Evolutionary conservation across 805 yeast genomes (phyloP), one percentile per base, ranked within the genome.

Genomic region (Candida ponderosae): DNA sequence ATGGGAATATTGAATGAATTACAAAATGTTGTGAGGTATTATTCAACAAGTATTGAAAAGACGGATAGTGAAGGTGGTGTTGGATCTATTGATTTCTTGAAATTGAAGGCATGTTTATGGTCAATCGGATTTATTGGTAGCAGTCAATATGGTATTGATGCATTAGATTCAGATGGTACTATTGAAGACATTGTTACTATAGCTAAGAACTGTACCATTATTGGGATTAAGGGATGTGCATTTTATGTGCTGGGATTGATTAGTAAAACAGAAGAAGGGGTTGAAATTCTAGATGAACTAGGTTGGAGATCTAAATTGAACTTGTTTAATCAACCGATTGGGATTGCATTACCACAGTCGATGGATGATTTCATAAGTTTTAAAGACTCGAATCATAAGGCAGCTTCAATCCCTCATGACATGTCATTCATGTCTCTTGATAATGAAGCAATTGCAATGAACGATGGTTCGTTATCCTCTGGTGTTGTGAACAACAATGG

Each of bases 111-210:
- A 10, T 74, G 81, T 26, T 49, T 90, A 27, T 90, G 97, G 97
- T 79, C 94, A 2, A 66, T 86, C 26, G 97, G 96, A 0, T 79
- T 80, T 48, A 76, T 89, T 23, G 89, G 89, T 2, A 74, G 88
- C 1, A 74, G 87, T 1, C 71, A 72, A 9, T 61, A 70, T 36
- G 97, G 97, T 0, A 76, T 82, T 15, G 63, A 69, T 15, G 60
- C 80, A 31, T 48, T 79, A 28, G 85, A 78, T 41, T 68, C 68
- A 26, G 65, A 60, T 42, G 72, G 72, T 2, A 59, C 76, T 39
- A 66, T 76, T 29, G 66, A 68, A 43, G 72, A 74, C 33, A 66
- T 90, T 11, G 63, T 79, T 3, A 59, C 57, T 9, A 64, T 82
- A 26, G 70, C 77, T 10, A 54, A 62, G 24, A 52, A 55, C 6